Percentiles rank a stretch among this genome's conserved stretches.
Evolutionary conservation across 108 stramenopile genomes (phyloP).

Genomic region (Nitzschia sp.): DNA sequence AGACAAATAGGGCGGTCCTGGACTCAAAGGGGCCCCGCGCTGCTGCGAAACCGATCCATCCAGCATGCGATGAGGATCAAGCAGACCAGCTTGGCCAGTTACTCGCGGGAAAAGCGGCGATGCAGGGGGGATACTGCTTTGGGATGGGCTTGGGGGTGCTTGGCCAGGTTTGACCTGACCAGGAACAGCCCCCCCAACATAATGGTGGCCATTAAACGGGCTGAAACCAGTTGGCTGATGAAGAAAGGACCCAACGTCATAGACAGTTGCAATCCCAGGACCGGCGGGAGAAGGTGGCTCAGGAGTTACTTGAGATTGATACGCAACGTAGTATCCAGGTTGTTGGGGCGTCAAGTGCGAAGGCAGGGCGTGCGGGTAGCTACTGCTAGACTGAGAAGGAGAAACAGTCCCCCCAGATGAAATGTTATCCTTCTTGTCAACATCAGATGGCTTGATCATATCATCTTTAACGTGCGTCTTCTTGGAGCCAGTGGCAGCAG

Average conservation of each 20-base stretch:
- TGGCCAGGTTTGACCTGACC: neutral
- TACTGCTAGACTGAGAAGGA: conserved; percentile 10
- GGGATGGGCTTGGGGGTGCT: conserved; percentile 38
- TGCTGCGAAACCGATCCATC: conserved; percentile 12
- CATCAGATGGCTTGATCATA: neutral
- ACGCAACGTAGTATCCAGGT: conserved; percentile 26
- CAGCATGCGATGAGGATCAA: conserved; percentile 22
- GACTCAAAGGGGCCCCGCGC: conserved; percentile 22
- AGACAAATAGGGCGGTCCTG: conserved; percentile 26
- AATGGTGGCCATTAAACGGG: conserved; percentile 21
- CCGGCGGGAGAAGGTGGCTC: conserved; percentile 42
- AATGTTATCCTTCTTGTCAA: conserved; percentile 5
- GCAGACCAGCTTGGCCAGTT: conserved; percentile 8
- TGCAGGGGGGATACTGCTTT: conserved; percentile 14
- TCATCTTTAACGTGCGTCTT: neutral
- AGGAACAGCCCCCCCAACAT: conserved; percentile 13
- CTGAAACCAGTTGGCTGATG: conserved; percentile 34
- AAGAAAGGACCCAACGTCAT: conserved; percentile 38
- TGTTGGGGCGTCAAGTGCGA: conserved; percentile 43
- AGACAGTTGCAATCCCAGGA: conserved; percentile 16
- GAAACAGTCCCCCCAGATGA: conserved; percentile 14
- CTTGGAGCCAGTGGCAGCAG: neutral
- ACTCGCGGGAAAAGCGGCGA: conserved; percentile 58
- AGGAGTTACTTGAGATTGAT: conserved; percentile 41
- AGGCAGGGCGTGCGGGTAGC: conserved; percentile 24